Conservation (phyloP, 495 filamentous ascomycete species). For the Glonium stellatum region DNA sequence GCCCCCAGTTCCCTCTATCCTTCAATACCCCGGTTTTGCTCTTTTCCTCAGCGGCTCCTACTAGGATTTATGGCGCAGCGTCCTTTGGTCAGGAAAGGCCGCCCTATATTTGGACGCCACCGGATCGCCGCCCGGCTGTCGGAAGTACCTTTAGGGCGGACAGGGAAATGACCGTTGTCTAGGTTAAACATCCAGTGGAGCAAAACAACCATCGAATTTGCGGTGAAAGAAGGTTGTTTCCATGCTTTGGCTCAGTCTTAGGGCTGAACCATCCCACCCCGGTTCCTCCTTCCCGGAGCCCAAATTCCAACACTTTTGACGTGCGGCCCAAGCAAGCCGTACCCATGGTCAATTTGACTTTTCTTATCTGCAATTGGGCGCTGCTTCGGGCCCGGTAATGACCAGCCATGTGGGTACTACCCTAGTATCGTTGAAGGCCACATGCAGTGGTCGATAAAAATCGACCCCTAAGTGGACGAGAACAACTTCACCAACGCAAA, state of each 20-base stretch:
- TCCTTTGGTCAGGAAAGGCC: too few species aligned
- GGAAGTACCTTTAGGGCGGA: not conserved
- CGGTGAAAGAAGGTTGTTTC: not conserved
- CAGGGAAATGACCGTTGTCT: not conserved
- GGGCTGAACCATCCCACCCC: not conserved
- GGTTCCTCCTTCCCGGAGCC: not conserved
- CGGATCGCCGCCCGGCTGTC: constrained; percentile 13
- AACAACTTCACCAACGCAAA: constrained; percentile 3
- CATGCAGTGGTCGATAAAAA: not conserved
- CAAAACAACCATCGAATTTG: not conserved
- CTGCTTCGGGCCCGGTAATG: not conserved
- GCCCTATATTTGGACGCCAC: constrained; percentile 9
- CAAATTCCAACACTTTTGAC: not conserved
- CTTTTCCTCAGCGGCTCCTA: not conserved
- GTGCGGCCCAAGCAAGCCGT: not conserved
- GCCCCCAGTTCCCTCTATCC: constrained; percentile 20
- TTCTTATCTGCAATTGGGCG: not conserved
- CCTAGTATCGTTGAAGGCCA: not conserved
- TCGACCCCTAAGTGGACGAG: constrained; percentile 1
- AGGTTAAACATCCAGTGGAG: not conserved
- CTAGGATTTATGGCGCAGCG: not conserved
- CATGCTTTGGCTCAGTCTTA: not conserved
- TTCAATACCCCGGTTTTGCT: not conserved
- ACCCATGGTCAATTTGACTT: not conserved
- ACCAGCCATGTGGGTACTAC: constrained; percentile 2